These are phyloP conservation scores for Solanum etuberosum DNA, from an alignment of 257 asterid species.

Conservation along the genomic window DNA sequence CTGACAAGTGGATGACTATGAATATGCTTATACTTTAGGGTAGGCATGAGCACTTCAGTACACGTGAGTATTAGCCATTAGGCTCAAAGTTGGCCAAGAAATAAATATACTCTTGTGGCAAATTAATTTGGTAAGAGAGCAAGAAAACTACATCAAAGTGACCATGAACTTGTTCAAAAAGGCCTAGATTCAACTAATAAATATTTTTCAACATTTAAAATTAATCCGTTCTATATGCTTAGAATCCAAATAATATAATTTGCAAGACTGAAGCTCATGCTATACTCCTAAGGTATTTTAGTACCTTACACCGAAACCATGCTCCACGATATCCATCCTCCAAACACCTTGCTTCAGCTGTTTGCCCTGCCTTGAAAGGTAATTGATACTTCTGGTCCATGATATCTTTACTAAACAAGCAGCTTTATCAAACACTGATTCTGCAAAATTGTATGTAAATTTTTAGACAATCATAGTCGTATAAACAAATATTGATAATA, in stretches of 20 bases:
- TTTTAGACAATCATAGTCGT: background rate
- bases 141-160: background rate
- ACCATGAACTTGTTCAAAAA: background rate
- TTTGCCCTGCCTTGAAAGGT: constrained; percentile 10
- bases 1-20: background rate
- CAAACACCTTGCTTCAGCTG: constrained; percentile 11
- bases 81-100: background rate
- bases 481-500: background rate
- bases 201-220: background rate
- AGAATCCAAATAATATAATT: background rate
- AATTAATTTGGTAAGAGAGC: background rate
- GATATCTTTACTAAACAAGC: background rate
- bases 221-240: background rate
- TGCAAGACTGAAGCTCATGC: background rate
- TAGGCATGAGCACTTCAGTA: background rate
- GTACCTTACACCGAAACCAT: constrained; percentile 16
- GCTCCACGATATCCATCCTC: constrained; percentile 6
- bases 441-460: background rate
- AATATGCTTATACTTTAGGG: background rate
- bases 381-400: background rate
- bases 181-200: background rate
- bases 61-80: background rate
- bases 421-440: background rate
- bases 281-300: background rate
- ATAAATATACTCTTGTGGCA: background rate